Base-by-base conservation (phyloP, 2,329 filamentous ascomycete species). In the Trichoderma koningii region DNA sequence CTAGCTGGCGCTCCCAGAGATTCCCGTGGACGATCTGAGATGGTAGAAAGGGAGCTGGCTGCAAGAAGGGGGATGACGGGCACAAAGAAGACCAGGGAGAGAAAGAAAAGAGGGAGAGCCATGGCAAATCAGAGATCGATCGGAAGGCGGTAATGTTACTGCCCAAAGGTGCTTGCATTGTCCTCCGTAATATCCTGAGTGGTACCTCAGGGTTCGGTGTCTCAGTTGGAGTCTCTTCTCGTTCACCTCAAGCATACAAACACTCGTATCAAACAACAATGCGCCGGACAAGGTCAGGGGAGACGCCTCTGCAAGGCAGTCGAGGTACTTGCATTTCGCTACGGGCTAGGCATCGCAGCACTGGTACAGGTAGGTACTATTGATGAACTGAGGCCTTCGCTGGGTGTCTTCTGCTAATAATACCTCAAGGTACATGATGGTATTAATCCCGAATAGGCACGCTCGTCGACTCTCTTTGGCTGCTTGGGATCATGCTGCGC, bases 41-140 rank as follows among this genome's bases (percentile, higher is more conserved):
- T 30, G 23, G 26, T 38, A 15, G 42, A n/a, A 19, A 28, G 10
- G 12, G 21, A 42, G 34, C 19, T 17, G 21, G 26, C 28, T 23
- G 19, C 23, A 51, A 28, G 47, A 45, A 45, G 41, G 23, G 28
- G n/a, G 12, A 45, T 19, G 21, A 44, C 19, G 14, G 19, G 14
- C 7, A 14, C 42, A 17, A 55, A 55, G 12, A 12, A 14, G 30
- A 47, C 26, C 23, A 60, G 55, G 42, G 41, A 17, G 26, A 28
- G 51, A 48, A 28, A 19, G 9, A 62, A 41, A 55, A 53, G 15
- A 45, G 61, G 42, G 19, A 50, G 38, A 47, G 55, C 55, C 63
- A 55, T 48, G 50, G 30, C 30, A 60, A 38, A 7, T 60, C 63
- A 59, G 41, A 65, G 63, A 60, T 65, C 63, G 63, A 65, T 65